Conservation (phyloP, 2,329 filamentous ascomycete genomes). For the Xylariaceae sp. region DNA sequence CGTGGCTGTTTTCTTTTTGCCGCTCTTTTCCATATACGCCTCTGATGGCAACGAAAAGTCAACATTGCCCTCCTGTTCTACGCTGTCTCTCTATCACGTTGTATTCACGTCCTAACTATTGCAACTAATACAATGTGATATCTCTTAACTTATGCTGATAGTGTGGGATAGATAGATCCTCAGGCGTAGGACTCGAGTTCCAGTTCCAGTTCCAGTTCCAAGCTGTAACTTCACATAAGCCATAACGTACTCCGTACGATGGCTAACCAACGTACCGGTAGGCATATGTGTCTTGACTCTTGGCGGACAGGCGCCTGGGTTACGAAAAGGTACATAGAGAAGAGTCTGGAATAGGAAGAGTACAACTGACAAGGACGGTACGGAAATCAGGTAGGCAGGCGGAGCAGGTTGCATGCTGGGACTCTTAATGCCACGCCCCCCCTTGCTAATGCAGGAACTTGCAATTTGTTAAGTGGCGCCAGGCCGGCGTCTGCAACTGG, state of each 20-base stretch:
- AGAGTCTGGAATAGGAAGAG: too few relatives aligned
- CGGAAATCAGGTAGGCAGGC: too few relatives aligned
- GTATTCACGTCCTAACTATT: background rate
- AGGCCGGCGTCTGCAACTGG: constrained; percentile 10
- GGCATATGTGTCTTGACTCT: background rate
- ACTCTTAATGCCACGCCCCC: constrained; percentile 13
- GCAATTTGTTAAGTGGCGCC: constrained; percentile 18
- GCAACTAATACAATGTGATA: background rate
- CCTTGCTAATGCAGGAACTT: constrained; percentile 20
- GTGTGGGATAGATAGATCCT: background rate
- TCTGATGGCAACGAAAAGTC: background rate
- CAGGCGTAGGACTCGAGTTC: background rate
- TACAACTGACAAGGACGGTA: too few relatives aligned
- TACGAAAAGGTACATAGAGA: too few relatives aligned
- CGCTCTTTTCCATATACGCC: background rate
- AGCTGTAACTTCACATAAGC: background rate
- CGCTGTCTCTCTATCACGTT: background rate
- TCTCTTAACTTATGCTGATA: background rate
- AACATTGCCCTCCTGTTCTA: background rate
- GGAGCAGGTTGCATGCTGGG: too few relatives aligned
- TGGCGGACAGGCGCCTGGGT: background rate
- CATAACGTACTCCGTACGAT: background rate
- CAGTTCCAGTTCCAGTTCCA: background rate
- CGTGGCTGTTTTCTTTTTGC: background rate
- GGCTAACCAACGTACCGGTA: background rate